These are phyloP conservation scores for Trypanosoma brucei DNA, from an alignment of 208 protist species.

Conservation along the genomic window DNA sequence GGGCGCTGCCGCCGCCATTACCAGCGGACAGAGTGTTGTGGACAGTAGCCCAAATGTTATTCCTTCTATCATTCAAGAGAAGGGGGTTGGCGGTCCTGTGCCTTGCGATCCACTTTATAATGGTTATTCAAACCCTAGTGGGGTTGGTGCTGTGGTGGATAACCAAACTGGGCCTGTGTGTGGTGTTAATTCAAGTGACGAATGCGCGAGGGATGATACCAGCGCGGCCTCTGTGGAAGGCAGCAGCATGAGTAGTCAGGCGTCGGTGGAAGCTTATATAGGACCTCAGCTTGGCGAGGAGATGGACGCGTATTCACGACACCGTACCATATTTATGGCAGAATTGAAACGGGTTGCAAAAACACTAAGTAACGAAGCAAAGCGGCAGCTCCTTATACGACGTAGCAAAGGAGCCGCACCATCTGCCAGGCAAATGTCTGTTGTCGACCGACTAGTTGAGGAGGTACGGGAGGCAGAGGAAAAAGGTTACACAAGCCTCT, in stretches of 20 bases:
- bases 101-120: no score
- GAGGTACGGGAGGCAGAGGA: slow-evolving; percentile 52
- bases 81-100: no score
- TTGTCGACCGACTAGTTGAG: slow-evolving; percentile 60
- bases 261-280: slow-evolving; percentile 10
- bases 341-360: slow-evolving; percentile 49
- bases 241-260: neutral
- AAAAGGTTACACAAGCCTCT: slow-evolving; percentile 76
- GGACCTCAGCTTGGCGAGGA: slow-evolving; percentile 37
- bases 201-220: neutral
- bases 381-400: slow-evolving; percentile 41
- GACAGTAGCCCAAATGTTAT: no score
- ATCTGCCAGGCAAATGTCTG: slow-evolving; percentile 34
- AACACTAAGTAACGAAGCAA: slow-evolving; percentile 43
- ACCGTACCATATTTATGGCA: slow-evolving; percentile 41
- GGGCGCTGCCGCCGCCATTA: no score
- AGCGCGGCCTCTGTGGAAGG: neutral
- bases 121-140: neutral
- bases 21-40: no score
- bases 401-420: slow-evolving; percentile 49
- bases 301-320: slow-evolving; percentile 24
- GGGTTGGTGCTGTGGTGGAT: neutral
- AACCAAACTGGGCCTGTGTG: neutral
- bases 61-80: no score
- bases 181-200: no score